phyloP scores from a whole-genome alignment of 148 eudicot species.

The Cornus controversa region DNA sequence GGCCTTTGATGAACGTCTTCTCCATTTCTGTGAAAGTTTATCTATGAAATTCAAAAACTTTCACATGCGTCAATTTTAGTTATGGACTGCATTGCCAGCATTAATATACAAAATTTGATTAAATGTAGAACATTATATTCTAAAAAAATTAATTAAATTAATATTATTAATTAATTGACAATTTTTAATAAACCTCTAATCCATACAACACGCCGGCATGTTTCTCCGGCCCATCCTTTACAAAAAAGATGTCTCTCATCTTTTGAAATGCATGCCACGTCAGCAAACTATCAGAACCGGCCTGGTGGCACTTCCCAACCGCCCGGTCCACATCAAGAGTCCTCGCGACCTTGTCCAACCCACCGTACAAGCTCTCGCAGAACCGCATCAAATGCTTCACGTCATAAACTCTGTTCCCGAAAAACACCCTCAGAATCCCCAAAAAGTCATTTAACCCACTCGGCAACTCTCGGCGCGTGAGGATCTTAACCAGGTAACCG shows the following conservation, averaged over 20 bases:
- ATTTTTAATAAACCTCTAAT: conserved; percentile 32
- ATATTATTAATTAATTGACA: neutral
- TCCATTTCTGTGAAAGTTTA: no score
- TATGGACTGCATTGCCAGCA: neutral
- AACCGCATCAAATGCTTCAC: conserved; percentile 61
- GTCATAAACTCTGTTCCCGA: conserved; percentile 55
- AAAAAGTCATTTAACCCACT: conserved; percentile 34
- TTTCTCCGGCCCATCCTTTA: conserved; percentile 31
- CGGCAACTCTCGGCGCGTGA: conserved; percentile 59
- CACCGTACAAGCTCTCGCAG: conserved; percentile 58
- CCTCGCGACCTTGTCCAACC: conserved; percentile 62
- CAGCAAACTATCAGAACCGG: conserved; percentile 74
- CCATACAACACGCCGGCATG: conserved; percentile 65
- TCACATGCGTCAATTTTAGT: no score
- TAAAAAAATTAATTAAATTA: conserved; percentile 11
- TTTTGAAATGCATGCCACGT: conserved; percentile 69
- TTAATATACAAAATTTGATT: neutral
- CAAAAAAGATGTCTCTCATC: conserved; percentile 51
- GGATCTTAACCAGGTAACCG: conserved; percentile 63
- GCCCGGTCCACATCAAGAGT: conserved; percentile 45
- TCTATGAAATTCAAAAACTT: no score
- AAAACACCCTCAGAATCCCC: conserved; percentile 29
- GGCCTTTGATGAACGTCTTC: no score
- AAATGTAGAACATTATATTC: neutral
- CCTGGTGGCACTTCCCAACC: conserved; percentile 75